phyloP scores from a whole-genome alignment of 768 basidiomycete genomes.

The Rhizopogon vulgaris region DNA sequence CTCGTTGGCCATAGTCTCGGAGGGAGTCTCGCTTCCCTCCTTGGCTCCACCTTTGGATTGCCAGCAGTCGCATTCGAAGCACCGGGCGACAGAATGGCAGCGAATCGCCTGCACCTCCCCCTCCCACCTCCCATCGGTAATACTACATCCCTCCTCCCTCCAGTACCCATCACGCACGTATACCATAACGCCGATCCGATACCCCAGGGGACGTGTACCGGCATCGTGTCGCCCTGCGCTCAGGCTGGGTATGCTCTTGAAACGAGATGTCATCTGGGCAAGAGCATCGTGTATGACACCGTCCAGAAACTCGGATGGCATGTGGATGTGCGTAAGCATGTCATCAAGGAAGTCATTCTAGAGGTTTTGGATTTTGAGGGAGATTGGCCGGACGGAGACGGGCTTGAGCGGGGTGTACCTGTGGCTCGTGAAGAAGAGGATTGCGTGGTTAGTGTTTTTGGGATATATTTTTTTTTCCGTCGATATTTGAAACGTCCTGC shows the following conservation, averaged over 20 bases:
- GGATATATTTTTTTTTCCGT: neutral
- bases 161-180: conserved; percentile 37
- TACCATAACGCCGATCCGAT: conserved; percentile 73
- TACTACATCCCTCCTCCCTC: conserved; percentile 11
- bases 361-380: conserved; percentile 44
- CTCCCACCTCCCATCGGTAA: conserved; percentile 30
- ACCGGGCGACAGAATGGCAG: conserved; percentile 58
- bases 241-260: conserved; percentile 64
- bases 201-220: conserved; percentile 52
- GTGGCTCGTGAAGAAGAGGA: conserved; percentile 52
- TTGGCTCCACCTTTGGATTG: conserved; percentile 59
- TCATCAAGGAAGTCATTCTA: conserved; percentile 49
- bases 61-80: conserved; percentile 63
- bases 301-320: conserved; percentile 57
- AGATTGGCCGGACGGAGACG: conserved; percentile 32
- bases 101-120: conserved; percentile 56
- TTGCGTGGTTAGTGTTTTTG: conserved; percentile 45
- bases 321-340: conserved; percentile 49
- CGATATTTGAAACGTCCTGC: neutral
- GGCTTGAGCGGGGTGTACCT: conserved; percentile 46
- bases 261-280: conserved; percentile 57
- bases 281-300: conserved; percentile 62
- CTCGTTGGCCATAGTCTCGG: conserved; percentile 59
- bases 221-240: conserved; percentile 45
- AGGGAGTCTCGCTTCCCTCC: conserved; percentile 56